Evolutionary conservation across 495 filamentous ascomycete species (phyloP).

Genomic region (Hypomontagnella monticulosa): DNA sequence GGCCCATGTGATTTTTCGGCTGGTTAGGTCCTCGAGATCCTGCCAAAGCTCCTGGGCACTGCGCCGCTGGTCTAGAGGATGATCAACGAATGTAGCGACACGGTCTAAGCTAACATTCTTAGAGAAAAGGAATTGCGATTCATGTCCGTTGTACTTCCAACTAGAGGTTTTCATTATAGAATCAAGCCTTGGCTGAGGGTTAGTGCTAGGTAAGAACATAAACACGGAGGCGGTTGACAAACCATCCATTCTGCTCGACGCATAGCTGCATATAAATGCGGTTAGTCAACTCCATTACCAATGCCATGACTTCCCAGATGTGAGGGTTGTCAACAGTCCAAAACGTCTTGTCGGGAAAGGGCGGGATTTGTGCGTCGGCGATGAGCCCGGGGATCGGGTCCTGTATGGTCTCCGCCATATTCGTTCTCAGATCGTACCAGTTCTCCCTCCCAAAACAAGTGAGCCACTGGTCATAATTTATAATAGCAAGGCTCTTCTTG

Average conservation of each 20-base stretch:
- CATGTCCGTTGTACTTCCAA: too few species aligned
- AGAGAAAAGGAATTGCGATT: too few species aligned
- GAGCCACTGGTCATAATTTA: conserved; percentile 9
- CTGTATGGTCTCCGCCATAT: background rate
- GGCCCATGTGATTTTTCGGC: background rate
- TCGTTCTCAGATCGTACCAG: conserved; percentile 17
- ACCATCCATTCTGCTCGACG: conserved; percentile 12
- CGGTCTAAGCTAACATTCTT: too few species aligned
- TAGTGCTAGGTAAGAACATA: background rate
- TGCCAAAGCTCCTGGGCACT: too few species aligned
- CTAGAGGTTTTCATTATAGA: too few species aligned
- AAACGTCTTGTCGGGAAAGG: conserved; percentile 2
- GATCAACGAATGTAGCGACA: too few species aligned
- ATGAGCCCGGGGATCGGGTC: conserved; percentile 11
- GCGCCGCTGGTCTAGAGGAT: too few species aligned
- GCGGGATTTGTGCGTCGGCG: background rate
- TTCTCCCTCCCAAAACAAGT: background rate
- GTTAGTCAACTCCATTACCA: conserved; percentile 1
- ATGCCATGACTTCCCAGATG: background rate
- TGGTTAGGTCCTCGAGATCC: background rate
- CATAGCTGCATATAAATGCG: conserved; percentile 8
- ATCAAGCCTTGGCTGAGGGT: conserved; percentile 19
- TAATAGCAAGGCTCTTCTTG: background rate
- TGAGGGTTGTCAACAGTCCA: conserved; percentile 21
- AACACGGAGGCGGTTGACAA: background rate